Percentiles rank a stretch among this genome's conserved stretches.
Conservation (phyloP, 2,329 filamentous ascomycete species). For the Thielaviopsis musarum region DNA sequence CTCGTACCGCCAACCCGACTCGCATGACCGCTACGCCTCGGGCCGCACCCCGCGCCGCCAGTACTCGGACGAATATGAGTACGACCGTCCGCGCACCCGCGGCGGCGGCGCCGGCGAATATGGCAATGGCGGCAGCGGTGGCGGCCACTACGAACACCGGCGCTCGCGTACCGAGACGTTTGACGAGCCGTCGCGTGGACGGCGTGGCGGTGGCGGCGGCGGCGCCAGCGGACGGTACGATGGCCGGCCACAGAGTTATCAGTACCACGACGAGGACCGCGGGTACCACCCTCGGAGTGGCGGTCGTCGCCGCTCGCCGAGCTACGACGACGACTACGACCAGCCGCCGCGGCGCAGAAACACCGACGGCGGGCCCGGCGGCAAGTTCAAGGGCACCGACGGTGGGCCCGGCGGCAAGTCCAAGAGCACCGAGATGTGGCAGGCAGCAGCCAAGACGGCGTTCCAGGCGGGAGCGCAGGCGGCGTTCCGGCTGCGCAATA, state of each 20-base stretch:
- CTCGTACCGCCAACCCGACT: too few species aligned
- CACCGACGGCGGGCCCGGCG: background rate
- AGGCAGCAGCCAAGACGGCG: conserved; percentile 29
- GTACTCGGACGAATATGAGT: background rate
- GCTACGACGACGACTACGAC: conserved; percentile 8
- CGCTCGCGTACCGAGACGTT: conserved; percentile 5
- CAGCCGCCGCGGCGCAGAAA: background rate
- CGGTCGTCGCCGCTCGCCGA: background rate
- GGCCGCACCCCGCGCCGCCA: background rate
- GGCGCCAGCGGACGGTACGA: background rate
- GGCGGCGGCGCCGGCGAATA: background rate
- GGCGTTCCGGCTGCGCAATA: conserved; percentile 28
- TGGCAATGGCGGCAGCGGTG: too few species aligned
- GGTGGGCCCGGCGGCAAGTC: conserved; percentile 2
- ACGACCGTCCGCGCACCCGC: background rate
- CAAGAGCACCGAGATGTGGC: conserved; percentile 12
- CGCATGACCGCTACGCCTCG: too few species aligned
- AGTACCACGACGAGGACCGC: conserved; percentile 6
- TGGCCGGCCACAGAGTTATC: background rate
- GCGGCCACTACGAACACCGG: conserved; percentile 1
- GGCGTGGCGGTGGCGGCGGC: background rate
- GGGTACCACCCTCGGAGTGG: background rate
- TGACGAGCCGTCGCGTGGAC: conserved; percentile 9
- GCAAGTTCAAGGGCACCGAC: conserved; percentile 6
- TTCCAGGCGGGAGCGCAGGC: conserved; percentile 31